Evolutionary conservation across 2,329 filamentous ascomycete genomes (phyloP), one percentile per base, ranked within the genome.

Genomic region (Cadophora sp.): DNA sequence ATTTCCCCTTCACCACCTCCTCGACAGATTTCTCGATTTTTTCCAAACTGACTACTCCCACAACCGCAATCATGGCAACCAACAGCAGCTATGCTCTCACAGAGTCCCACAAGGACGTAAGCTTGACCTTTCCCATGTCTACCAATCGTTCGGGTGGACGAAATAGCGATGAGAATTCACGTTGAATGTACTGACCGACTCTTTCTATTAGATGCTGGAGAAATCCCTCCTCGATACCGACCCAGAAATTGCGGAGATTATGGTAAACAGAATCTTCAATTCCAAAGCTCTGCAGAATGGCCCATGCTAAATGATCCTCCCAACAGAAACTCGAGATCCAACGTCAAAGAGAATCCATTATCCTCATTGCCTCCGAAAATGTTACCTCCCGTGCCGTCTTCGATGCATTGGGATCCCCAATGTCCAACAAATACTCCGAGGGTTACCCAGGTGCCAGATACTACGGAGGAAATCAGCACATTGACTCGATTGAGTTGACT

Each of bases 341-440:
- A 88, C 93, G 96, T 80, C 96, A 99, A 86, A 91, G 93, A 82
- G 94, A 99, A 87, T 98, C 94, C 77, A 97, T 99, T 83, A 93
- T 98, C 79, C 91, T 99, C 80, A 99, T 99, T 78, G 95, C 96
- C 79, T 98, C 96, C 67, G 96, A 99, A 86, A 99, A 99, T 87
- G 94, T 99, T 83, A 99, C 96, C 68, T 99, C 96, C 72, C 94
- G 94, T 77, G 94, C 96, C 77, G 96, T 99, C 78, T 97, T 97
- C 85, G 94, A 99, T 84, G 96, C 96, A 69, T 90, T 99, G 74
- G 96, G 96, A 78, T 94, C 91, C 68, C 91, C 92, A 81, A 97
- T 96, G 92, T 93, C 92, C 83, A 97, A 99, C 89, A 99, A 99
- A 86, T 99, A 99, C 89, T 97, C 94, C 22, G 96, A 99, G 87